Evolutionary conservation across 768 basidiomycete species (phyloP), one percentile per base, ranked within the genome.

Genomic region (Coprinopsis marcescibilis): DNA sequence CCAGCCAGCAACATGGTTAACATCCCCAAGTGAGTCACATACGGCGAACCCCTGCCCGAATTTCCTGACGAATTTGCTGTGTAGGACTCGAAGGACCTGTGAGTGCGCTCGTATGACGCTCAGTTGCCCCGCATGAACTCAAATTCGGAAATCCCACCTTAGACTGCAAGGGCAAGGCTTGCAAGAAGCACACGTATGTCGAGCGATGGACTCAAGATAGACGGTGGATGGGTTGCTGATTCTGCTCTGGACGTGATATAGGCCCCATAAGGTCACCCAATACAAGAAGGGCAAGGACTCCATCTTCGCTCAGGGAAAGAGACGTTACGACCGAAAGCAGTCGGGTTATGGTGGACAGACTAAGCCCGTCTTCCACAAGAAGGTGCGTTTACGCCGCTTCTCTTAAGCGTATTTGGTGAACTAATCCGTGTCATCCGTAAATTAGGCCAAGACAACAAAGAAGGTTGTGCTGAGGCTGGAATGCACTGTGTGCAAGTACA

Each of bases 261-360:
- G 90, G 54, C 94, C 94, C 49, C 95, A 98, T 76, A 99, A 99
- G 72, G 95, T 99, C 62, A 97, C 95, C 50, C 95, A 99, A 69
- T 99, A 98, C 82, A 99, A 99, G 85, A 96, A 91, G 81, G 96
- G 96, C 66, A 98, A 99, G 75, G 95, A 91, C 66, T 98, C 96
- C 50, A 73, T 94, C 53, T 89, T 89, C 66, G 96, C 90, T 43
- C 95, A 99, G 75, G 96, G 96, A 75, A 98, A 99, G 84, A 89
- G 96, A 62, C 92, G 96, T 76, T 98, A 99, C 75, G 96, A 98
- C 77, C 86, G 95, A 63, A 95, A 96, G 81, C 93, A 89, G 70
- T 86, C 85, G 55, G 89, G 95, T 72, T 98, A 97, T 75, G 95
- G 95, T 87, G 95, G 95, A 74, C 95, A 99, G 80, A 99, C 95